Evolutionary conservation across 1,284 basidiomycete genomes (phyloP), one percentile per base, ranked within the genome.

Genomic region (Apiotrichum sp.): DNA sequence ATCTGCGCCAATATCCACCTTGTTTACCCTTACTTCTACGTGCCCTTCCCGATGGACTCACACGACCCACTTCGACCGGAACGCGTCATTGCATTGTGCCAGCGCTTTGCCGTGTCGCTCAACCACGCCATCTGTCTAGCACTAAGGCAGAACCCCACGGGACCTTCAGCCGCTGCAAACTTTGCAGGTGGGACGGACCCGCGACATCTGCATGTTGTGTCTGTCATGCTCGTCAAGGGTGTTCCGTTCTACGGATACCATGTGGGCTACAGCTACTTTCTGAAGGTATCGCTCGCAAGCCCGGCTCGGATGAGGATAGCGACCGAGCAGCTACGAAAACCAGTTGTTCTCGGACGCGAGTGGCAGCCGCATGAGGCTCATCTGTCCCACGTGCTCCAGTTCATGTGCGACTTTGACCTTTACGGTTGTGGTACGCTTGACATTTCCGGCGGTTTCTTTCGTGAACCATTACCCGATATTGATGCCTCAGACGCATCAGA

Each of bases 241-340:
- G 79, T 89, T 29, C 87, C 89, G 64, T 97, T 98, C 74, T 98
- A 98, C 74, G 95, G 95, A 7, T 98, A 93, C 74, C 88, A 93
- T 71, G 80, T 88, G 16, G 84, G 86, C 32, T 88, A 91, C 69
- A 81, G 82, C 9, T 92, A 92, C 33, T 98, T 89, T 76, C 83
- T 98, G 75, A 97, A 97, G 74, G 83, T 98, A 50, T 80, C 84
- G 62, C 78, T 93, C 55, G 79, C 80, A 48, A 86, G 96, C 65
- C 90, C 92, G 5, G 72, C 79, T 2, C 76, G 84, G 62, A 78
- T 87, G 59, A 83, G 80, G 64, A 84, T 89, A 22, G 82, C 86
- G 13, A 82, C 84, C 39, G 84, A 88, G 16, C 83, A 93, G 55
- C 73, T 96, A 54, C 84, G 86, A 58, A 87, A 87, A 22, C 90